Evolutionary conservation across 2,329 filamentous ascomycete species (phyloP).

Genomic region (Apiospora marii): DNA sequence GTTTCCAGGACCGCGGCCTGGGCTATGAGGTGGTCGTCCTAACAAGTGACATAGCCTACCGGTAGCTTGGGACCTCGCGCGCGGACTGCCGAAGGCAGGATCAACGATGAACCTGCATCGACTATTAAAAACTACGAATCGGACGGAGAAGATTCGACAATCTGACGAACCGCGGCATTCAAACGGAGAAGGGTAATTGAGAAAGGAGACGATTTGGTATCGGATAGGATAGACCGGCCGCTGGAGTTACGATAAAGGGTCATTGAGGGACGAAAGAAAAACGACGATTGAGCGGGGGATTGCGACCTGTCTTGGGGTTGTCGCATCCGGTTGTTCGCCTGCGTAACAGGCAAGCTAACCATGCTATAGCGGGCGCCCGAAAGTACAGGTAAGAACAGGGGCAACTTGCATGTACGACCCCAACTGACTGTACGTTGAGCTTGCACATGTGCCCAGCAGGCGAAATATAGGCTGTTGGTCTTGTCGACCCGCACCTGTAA

Average conservation of each 20-base stretch:
- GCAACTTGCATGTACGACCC: too few relatives aligned
- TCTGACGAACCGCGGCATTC: not conserved
- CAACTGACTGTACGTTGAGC: too few relatives aligned
- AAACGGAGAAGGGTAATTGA: not conserved
- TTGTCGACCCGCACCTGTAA: too few relatives aligned
- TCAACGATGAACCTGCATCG: conserved; percentile 1
- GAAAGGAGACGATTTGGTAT: not conserved
- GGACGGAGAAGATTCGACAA: not conserved
- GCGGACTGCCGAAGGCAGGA: not conserved
- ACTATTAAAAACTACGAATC: not conserved
- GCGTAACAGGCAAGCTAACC: not conserved
- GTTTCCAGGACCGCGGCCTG: conserved; percentile 12
- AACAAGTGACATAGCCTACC: conserved; percentile 16
- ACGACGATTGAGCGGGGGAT: not conserved
- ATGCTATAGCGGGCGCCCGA: too few relatives aligned
- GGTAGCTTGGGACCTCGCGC: not conserved
- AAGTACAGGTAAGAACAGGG: too few relatives aligned
- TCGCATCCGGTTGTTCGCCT: not conserved
- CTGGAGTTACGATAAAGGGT: not conserved
- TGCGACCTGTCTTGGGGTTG: not conserved
- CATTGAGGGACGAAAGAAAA: not conserved
- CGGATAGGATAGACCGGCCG: not conserved
- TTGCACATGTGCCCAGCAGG: too few relatives aligned
- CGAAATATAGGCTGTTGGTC: too few relatives aligned
- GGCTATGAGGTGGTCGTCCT: not conserved